Conservation (phyloP, 305 asterid species). For the Fraxinus ornus region DNA sequence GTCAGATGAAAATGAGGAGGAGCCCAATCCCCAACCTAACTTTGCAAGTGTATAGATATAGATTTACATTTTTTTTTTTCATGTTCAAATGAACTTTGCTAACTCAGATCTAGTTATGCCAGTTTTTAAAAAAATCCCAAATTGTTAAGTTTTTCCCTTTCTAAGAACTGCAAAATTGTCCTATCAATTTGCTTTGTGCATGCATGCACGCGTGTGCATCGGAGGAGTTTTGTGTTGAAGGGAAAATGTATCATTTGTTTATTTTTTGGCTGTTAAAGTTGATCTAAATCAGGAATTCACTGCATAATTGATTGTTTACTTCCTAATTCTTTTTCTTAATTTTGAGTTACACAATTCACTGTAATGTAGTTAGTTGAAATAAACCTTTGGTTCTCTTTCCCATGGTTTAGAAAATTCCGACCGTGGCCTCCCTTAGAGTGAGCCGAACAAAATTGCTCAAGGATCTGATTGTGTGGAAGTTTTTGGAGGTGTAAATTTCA, state of each 20-base stretch:
- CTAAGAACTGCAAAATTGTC: neutral
- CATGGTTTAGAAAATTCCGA: neutral
- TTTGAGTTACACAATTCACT: neutral
- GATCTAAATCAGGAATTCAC: neutral
- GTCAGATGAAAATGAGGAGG: neutral
- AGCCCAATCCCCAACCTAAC: neutral
- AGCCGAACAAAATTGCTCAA: neutral
- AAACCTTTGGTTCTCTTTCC: neutral
- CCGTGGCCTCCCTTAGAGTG: neutral
- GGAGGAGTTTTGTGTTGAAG: neutral
- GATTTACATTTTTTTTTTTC: neutral
- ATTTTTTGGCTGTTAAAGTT: neutral
- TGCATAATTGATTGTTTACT: neutral
- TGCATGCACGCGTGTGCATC: neutral
- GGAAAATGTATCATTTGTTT: neutral
- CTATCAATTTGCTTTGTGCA: neutral
- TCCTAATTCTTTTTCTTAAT: neutral
- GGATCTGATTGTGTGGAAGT: neutral
- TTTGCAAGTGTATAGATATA: neutral
- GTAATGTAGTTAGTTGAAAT: neutral
- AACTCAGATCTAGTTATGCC: neutral
- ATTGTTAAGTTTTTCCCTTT: neutral
- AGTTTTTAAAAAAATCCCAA: neutral
- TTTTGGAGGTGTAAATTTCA: neutral
- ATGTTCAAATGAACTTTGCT: neutral